phyloP scores from a whole-genome alignment of 345 rosid species.

The Acer yangbiense region DNA sequence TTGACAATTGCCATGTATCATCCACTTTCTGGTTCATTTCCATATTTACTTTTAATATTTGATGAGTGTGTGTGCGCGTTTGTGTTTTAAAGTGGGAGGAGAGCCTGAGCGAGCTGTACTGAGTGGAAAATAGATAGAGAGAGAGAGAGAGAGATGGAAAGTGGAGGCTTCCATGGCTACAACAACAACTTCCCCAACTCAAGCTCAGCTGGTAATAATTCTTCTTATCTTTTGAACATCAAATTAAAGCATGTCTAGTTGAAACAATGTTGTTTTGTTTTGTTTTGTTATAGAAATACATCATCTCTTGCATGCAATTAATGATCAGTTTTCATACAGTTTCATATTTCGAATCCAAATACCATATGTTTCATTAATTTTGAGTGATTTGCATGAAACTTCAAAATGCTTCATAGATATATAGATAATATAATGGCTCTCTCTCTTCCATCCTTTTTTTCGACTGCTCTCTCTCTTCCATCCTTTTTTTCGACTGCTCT shows the following conservation, averaged over 20 bases:
- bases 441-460: too few relatives aligned
- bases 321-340: too few relatives aligned
- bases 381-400: not conserved
- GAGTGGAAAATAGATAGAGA: constrained; percentile 5
- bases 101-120: not conserved
- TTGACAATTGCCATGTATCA: constrained; percentile 38
- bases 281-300: too few relatives aligned
- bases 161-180: constrained; percentile 69
- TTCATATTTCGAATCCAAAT: too few relatives aligned
- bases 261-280: not conserved
- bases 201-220: constrained; percentile 40
- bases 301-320: constrained; percentile 12
- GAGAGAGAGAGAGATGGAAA: constrained; percentile 41
- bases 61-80: not conserved
- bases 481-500: too few relatives aligned
- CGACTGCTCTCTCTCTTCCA: too few relatives aligned
- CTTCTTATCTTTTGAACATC: too few relatives aligned
- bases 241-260: not conserved
- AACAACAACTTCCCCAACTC: constrained; percentile 51
- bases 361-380: not conserved
- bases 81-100: not conserved
- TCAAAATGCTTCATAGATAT: not conserved
- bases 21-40: not conserved
- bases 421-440: not conserved
- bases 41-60: too few relatives aligned